phyloP scores from a whole-genome alignment of 176 grass and related monocot species.

The Areca catechu region DNA sequence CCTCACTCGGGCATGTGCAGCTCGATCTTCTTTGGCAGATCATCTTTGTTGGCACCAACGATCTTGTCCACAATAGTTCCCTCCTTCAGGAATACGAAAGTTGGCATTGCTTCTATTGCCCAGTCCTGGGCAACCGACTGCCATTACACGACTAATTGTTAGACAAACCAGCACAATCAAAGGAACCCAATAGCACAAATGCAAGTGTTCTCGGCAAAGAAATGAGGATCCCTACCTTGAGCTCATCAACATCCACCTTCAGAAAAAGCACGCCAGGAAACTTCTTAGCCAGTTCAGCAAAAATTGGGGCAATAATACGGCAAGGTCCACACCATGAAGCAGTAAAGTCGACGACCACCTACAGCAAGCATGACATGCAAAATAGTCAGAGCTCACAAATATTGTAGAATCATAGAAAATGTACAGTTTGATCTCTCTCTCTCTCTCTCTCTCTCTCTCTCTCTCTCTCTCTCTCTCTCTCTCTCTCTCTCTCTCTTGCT shows the following conservation, averaged over 20 bases:
- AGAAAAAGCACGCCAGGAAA: conserved; percentile 34
- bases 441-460: no score
- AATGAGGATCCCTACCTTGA: conserved; percentile 29
- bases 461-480: no score
- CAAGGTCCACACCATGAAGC: conserved; percentile 50
- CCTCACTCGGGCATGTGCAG: conserved; percentile 21
- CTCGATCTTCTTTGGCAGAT: conserved; percentile 28
- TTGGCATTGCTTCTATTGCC: conserved; percentile 47
- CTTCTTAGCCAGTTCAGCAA: conserved; percentile 51
- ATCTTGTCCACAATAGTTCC: conserved; percentile 48
- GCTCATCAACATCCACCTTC: conserved; percentile 64
- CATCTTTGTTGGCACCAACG: conserved; percentile 33
- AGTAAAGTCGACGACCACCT: conserved; percentile 71
- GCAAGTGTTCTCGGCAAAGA: no score
- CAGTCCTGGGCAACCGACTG: conserved; percentile 53
- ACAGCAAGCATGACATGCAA: conserved; percentile 4
- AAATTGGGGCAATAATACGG: conserved; percentile 40
- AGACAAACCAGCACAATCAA: not conserved
- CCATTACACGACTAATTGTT: conserved; percentile 3
- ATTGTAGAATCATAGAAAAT: no score
- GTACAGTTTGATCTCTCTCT: no score
- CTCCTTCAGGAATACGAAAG: conserved; percentile 57
- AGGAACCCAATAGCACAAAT: not conserved
- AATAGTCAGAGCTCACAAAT: no score
- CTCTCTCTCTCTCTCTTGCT: no score